These are phyloP conservation scores for Aspergillus phoenicis DNA, from an alignment of 2,329 filamentous ascomycete species.

Conservation along the genomic window DNA sequence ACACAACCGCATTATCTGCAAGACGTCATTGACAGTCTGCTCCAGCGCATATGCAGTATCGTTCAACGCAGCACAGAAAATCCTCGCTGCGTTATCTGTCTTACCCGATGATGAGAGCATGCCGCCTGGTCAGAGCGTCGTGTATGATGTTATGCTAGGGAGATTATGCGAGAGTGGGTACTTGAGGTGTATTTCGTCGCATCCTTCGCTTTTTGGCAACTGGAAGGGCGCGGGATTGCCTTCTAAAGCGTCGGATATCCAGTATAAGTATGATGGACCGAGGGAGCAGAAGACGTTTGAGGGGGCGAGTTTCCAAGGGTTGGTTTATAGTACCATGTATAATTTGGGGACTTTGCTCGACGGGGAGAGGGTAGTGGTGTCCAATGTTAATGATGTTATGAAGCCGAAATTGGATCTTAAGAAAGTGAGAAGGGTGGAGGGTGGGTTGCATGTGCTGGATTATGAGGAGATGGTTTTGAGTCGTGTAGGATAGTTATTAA, in stretches of 20 bases:
- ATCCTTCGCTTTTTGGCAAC: neutral
- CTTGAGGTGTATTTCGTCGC: slow-evolving; percentile 3
- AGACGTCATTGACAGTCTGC: neutral
- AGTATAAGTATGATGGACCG: neutral
- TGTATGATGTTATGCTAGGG: neutral
- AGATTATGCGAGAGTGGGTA: neutral
- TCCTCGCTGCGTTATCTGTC: slow-evolving; percentile 1
- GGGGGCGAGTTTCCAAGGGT: neutral
- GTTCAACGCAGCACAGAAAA: slow-evolving; percentile 3
- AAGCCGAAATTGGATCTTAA: neutral
- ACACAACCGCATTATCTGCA: slow-evolving; percentile 1
- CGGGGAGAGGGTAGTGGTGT: neutral
- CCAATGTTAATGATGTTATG: neutral
- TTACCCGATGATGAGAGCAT: neutral
- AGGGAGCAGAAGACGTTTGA: neutral
- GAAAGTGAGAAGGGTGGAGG: neutral
- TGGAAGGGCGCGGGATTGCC: neutral
- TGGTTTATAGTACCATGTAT: slow-evolving; percentile 1
- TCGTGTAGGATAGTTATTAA: neutral
- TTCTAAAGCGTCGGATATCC: slow-evolving; percentile 4
- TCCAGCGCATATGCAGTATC: slow-evolving; percentile 1
- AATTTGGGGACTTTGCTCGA: neutral
- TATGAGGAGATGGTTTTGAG: slow-evolving; percentile 3
- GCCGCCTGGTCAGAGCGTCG: neutral
- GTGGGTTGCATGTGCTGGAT: neutral